Conservation (phyloP, 1,139 yeast genomes). For the Lodderomyces orthopsilosis region DNA sequence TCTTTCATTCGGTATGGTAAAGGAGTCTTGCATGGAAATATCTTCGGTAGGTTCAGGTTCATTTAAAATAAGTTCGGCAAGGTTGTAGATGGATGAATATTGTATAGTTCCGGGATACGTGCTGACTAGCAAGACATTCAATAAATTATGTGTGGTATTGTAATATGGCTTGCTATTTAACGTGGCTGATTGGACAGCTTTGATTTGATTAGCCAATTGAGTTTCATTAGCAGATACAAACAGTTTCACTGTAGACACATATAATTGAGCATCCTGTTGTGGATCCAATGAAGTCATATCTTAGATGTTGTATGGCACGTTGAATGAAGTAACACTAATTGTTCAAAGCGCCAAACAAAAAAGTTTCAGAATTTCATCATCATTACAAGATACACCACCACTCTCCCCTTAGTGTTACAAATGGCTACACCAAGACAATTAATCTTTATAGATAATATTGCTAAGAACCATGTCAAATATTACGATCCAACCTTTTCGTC, state of each 20-base stretch:
- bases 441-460: conserved; percentile 30
- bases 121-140: conserved; percentile 16
- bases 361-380: conserved; percentile 7
- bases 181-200: conserved; percentile 1
- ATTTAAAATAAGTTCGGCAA: neutral
- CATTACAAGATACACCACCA: too few relatives aligned
- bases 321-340: too few relatives aligned
- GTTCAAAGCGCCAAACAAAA: too few relatives aligned
- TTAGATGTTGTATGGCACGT: too few relatives aligned
- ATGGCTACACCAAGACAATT: conserved; percentile 11
- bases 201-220: conserved; percentile 2
- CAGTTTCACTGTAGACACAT: conserved; percentile 11
- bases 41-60: conserved; percentile 9
- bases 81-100: conserved; percentile 9
- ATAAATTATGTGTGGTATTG: conserved; percentile 13
- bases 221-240: conserved; percentile 6
- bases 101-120: conserved; percentile 16
- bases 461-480: conserved; percentile 29
- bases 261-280: conserved; percentile 10
- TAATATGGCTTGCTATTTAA: conserved; percentile 6
- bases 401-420: too few relatives aligned
- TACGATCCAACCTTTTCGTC: conserved; percentile 34
- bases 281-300: conserved; percentile 3
- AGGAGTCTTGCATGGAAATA: conserved; percentile 15
- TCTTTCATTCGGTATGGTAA: conserved; percentile 5